A percentile compares a stretch with the other conserved stretches of the same genome.
Evolutionary conservation across 768 basidiomycete genomes (phyloP).

Genomic region (Hericium coralloides): DNA sequence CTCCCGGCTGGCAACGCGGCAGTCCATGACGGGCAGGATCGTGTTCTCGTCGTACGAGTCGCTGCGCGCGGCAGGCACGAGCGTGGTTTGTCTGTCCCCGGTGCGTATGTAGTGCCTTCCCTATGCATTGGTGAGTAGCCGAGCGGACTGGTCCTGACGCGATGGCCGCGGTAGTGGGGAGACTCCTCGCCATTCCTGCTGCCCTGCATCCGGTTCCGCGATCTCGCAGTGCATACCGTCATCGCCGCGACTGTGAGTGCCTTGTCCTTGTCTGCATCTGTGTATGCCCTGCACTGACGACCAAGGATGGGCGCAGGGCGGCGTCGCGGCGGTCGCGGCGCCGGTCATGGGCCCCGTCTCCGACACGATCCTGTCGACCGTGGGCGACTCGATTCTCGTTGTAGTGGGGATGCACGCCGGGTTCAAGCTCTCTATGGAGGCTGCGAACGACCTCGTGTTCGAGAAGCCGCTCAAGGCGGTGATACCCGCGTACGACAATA

Average conservation of each 20-base stretch:
- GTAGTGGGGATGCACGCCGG: constrained; percentile 47
- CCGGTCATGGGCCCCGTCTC: constrained; percentile 48
- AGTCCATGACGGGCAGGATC: constrained; percentile 56
- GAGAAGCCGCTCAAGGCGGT: constrained; percentile 38
- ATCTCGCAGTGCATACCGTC: constrained; percentile 52
- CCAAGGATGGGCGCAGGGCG: constrained; percentile 21
- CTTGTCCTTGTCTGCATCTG: background rate
- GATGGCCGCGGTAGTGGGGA: constrained; percentile 37
- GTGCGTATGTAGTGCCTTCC: constrained; percentile 29
- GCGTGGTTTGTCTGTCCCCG: constrained; percentile 51
- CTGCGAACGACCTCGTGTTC: constrained; percentile 44
- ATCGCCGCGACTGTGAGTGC: constrained; percentile 48
- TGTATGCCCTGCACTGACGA: no score
- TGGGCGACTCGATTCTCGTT: constrained; percentile 52
- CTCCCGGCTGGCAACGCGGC: constrained; percentile 1
- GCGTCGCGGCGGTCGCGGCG: constrained; percentile 34
- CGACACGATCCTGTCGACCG: constrained; percentile 37
- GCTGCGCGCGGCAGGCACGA: constrained; percentile 49
- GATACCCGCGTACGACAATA: constrained; percentile 42
- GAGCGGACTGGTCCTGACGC: background rate
- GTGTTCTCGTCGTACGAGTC: constrained; percentile 59
- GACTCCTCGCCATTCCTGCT: constrained; percentile 55
- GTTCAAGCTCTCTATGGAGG: constrained; percentile 40
- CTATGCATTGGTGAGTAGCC: background rate
- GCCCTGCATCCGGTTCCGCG: constrained; percentile 56